Evolutionary conservation across 2,329 filamentous ascomycete genomes (phyloP).

Genomic region (Trichoderma koningiopsis): DNA sequence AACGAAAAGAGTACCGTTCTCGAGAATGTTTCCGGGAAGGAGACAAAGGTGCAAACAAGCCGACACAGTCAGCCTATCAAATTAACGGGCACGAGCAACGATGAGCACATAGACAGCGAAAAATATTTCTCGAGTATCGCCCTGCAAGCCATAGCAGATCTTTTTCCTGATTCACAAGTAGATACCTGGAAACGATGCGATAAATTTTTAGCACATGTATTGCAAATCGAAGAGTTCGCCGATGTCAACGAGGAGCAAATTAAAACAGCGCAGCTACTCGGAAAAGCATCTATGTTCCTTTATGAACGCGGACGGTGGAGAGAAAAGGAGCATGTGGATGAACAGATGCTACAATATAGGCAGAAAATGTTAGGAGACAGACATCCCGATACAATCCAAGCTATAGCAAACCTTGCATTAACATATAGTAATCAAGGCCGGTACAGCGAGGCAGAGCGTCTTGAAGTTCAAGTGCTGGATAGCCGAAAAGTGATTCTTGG

Average conservation of each 20-base stretch:
- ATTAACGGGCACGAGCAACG: too few relatives aligned
- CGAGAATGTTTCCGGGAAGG: accelerated
- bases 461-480: not conserved
- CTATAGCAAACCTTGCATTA: not conserved
- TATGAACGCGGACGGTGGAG: not conserved
- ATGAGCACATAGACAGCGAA: not conserved
- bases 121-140: not conserved
- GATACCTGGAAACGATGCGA: not conserved
- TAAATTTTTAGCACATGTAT: not conserved
- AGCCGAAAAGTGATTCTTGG: not conserved
- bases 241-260: not conserved
- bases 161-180: not conserved
- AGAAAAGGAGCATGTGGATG: not conserved
- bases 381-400: slow-evolving; percentile 26
- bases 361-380: slow-evolving; percentile 24
- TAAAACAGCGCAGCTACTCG: not conserved
- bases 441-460: not conserved
- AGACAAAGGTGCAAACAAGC: not conserved
- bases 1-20: not conserved
- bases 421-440: not conserved
- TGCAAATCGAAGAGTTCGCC: not conserved
- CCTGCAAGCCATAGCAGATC: not conserved
- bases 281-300: not conserved
- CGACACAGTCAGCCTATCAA: not conserved
- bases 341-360: not conserved